These are phyloP conservation scores for Poa pratensis DNA, from an alignment of 176 grass and related monocot genomes.

Conservation along the genomic window DNA sequence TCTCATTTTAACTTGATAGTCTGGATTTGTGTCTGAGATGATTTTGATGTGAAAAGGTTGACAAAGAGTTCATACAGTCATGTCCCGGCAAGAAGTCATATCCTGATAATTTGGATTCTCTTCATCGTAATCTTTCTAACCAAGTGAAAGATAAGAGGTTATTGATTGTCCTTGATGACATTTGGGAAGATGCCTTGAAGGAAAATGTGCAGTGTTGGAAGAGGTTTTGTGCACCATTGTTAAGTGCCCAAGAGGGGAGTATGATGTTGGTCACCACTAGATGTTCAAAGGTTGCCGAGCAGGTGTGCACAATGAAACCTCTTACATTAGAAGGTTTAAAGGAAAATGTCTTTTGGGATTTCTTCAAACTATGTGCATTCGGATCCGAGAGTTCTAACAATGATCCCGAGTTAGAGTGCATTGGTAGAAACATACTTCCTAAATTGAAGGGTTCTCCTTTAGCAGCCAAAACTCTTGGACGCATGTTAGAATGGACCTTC, in stretches of 20 bases:
- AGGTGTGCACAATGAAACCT: neutral
- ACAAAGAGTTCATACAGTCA: too few species aligned
- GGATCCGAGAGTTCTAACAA: too few species aligned
- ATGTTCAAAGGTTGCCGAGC: neutral
- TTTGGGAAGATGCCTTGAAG: neutral
- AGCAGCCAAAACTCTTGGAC: constrained; percentile 52
- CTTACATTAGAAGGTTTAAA: neutral
- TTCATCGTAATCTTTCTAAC: constrained; percentile 14
- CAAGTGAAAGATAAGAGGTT: neutral
- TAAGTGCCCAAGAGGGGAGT: constrained; percentile 20
- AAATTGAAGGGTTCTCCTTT: constrained; percentile 35
- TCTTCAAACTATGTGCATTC: neutral
- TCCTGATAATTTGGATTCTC: neutral
- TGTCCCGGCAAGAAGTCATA: too few species aligned
- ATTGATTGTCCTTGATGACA: constrained; percentile 44
- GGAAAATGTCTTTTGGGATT: neutral
- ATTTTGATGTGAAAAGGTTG: too few species aligned
- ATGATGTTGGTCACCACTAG: constrained; percentile 46
- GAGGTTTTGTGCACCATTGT: constrained; percentile 11
- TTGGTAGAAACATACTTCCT: too few species aligned
- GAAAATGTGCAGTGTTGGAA: constrained; percentile 30
- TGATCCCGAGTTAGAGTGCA: too few species aligned
- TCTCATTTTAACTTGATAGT: too few species aligned
- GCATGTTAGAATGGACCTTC: neutral
- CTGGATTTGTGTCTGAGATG: too few species aligned